A percentile compares a stretch with the other conserved stretches of the same genome.
Conservation (phyloP, 495 filamentous ascomycete species). For the Tetracladium setigerum region DNA sequence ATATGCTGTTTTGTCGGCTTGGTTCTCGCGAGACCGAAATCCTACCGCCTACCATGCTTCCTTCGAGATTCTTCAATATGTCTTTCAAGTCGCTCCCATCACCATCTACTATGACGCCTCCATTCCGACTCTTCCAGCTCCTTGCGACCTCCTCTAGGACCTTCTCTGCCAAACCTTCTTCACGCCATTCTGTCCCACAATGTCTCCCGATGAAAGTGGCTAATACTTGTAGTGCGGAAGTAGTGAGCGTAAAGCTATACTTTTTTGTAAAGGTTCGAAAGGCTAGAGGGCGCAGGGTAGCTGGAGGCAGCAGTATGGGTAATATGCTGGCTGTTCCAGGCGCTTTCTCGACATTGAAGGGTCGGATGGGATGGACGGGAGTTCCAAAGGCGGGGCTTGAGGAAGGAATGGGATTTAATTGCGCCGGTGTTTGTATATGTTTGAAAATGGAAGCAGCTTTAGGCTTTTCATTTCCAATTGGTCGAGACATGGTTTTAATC, state of each 20-base stretch:
- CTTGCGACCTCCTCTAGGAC: slow-evolving; percentile 87
- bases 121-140: slow-evolving; percentile 77
- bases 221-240: slow-evolving; percentile 73
- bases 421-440: slow-evolving; percentile 21
- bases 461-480: slow-evolving; percentile 15
- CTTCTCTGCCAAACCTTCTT: slow-evolving; percentile 86
- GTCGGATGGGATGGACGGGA: slow-evolving; percentile 62
- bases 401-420: slow-evolving; percentile 52
- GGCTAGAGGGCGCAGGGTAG: slow-evolving; percentile 80
- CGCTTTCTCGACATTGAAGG: slow-evolving; percentile 41
- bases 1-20: slow-evolving; percentile 51
- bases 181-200: slow-evolving; percentile 93
- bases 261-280: slow-evolving; percentile 98
- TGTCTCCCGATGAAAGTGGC: slow-evolving; percentile 86
- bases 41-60: slow-evolving; percentile 74
- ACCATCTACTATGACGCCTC: slow-evolving; percentile 84
- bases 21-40: slow-evolving; percentile 40
- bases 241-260: slow-evolving; percentile 88
- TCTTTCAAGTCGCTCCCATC: slow-evolving; percentile 65
- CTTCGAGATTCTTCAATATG: slow-evolving; percentile 75
- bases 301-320: slow-evolving; percentile 79
- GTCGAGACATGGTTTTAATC: slow-evolving; percentile 9
- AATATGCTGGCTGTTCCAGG: slow-evolving; percentile 62
- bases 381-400: slow-evolving; percentile 88
- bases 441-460: slow-evolving; percentile 20